phyloP scores from a whole-genome alignment of 352 stramenopile species.

The Pythium phragmitis region DNA sequence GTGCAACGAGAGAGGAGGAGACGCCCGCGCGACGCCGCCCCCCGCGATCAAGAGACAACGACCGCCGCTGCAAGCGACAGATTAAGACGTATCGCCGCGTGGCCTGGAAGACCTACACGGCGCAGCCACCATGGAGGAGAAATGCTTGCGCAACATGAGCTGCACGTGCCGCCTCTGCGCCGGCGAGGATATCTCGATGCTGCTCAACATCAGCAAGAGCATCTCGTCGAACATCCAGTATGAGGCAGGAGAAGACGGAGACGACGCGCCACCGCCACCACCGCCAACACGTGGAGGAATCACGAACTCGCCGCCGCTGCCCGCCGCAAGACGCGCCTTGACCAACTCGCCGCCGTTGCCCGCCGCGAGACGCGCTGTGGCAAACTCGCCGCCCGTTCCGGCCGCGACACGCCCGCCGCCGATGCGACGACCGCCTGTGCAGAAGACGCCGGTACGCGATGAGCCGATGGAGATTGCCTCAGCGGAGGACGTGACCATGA shows the following conservation, averaged over 20 bases:
- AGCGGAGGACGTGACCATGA: conserved; percentile 26
- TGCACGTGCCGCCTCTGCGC: conserved; percentile 83
- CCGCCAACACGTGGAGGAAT: conserved; percentile 33
- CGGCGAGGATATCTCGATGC: conserved; percentile 72
- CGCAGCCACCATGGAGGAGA: conserved; percentile 54
- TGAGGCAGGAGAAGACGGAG: conserved; percentile 39
- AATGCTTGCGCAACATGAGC: conserved; percentile 86
- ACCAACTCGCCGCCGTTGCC: conserved; percentile 34
- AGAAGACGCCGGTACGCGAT: conserved; percentile 14
- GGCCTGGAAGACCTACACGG: neutral
- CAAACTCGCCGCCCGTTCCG: conserved; percentile 1
- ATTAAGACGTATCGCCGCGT: conserved; percentile 2
- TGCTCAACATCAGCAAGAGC: conserved; percentile 77
- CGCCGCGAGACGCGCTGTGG: neutral
- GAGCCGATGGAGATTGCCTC: conserved; percentile 22
- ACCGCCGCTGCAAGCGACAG: neutral
- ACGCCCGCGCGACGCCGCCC: neutral
- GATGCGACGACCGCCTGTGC: conserved; percentile 6
- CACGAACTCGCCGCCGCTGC: conserved; percentile 46
- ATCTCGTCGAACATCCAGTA: conserved; percentile 85
- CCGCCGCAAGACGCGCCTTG: conserved; percentile 23
- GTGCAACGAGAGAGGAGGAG: conserved; percentile 9
- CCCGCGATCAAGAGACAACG: neutral
- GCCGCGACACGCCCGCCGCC: neutral
- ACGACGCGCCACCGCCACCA: conserved; percentile 22